Evolutionary conservation across 257 asterid species (phyloP).

Genomic region (Solanum pimpinellifolium): DNA sequence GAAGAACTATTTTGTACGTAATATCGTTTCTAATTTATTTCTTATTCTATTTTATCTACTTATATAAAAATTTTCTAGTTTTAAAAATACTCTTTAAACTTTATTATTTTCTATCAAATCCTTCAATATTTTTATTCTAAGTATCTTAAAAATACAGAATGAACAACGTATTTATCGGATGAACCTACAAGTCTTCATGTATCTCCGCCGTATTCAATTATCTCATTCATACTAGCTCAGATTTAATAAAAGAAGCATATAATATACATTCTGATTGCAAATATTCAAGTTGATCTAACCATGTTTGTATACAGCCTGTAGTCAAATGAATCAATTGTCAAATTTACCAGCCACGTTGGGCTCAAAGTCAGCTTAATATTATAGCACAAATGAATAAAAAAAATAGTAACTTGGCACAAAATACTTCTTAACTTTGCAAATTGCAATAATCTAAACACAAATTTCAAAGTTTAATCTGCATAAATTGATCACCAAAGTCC

Average conservation of each 20-base stretch:
- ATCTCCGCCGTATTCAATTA: background rate
- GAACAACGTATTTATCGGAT: no score
- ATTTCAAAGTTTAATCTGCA: background rate
- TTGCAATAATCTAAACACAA: background rate
- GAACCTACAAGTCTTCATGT: no score
- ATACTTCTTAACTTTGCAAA: background rate
- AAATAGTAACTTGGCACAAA: background rate
- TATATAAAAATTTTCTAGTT: no score
- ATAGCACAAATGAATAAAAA: background rate
- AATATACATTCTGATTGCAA: background rate
- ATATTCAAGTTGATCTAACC: background rate
- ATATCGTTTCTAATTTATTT: no score
- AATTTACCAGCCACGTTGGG: background rate
- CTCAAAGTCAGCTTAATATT: background rate
- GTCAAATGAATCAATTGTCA: background rate
- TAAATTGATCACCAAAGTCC: background rate
- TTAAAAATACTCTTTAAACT: no score
- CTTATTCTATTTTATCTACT: no score
- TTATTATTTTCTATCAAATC: accelerated
- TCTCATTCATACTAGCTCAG: background rate
- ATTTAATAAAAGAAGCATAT: no score
- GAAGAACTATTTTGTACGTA: no score
- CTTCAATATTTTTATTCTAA: no score
- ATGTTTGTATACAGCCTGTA: background rate
- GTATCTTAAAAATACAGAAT: no score